Conservation (phyloP, 2,329 filamentous ascomycete species). For the Cryphonectria japonica region DNA sequence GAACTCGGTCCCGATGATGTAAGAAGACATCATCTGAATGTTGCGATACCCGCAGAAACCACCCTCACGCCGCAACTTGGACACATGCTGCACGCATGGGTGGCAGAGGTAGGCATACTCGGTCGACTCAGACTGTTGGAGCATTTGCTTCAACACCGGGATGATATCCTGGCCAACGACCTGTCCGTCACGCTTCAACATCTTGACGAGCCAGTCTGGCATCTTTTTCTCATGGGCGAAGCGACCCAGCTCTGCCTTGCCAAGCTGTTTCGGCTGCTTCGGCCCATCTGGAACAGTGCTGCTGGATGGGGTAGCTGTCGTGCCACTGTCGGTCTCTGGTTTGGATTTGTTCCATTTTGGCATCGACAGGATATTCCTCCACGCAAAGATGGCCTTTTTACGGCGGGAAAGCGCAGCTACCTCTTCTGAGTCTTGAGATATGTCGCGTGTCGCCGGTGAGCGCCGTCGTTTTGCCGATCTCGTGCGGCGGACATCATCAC, state of each 20-base stretch:
- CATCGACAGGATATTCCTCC: slow-evolving; percentile 29
- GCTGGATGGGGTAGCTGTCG: slow-evolving; percentile 5
- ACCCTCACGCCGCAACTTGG: slow-evolving; percentile 80
- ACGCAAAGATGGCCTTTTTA: slow-evolving; percentile 27
- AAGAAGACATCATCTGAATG: slow-evolving; percentile 88
- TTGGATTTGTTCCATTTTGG: slow-evolving; percentile 25
- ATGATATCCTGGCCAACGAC: slow-evolving; percentile 63
- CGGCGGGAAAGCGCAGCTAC: slow-evolving; percentile 18
- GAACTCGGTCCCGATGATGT: slow-evolving; percentile 64
- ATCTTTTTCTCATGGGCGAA: slow-evolving; percentile 75
- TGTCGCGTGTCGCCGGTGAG: slow-evolving; percentile 14
- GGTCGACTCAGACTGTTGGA: slow-evolving; percentile 66
- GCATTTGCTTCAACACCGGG: slow-evolving; percentile 63
- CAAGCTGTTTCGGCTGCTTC: slow-evolving; percentile 27
- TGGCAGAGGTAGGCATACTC: slow-evolving; percentile 80
- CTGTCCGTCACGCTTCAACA: slow-evolving; percentile 64
- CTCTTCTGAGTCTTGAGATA: slow-evolving; percentile 20
- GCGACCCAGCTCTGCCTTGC: slow-evolving; percentile 69
- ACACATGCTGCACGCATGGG: slow-evolving; percentile 74
- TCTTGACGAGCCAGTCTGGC: slow-evolving; percentile 68
- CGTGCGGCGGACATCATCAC: slow-evolving; percentile 10
- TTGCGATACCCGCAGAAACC: slow-evolving; percentile 96
- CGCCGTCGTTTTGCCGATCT: slow-evolving; percentile 17
- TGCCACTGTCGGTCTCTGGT: slow-evolving; percentile 7
- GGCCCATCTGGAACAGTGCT: slow-evolving; percentile 11